phyloP scores from a whole-genome alignment of 768 basidiomycete genomes.

The Cantharellus anzutake region DNA sequence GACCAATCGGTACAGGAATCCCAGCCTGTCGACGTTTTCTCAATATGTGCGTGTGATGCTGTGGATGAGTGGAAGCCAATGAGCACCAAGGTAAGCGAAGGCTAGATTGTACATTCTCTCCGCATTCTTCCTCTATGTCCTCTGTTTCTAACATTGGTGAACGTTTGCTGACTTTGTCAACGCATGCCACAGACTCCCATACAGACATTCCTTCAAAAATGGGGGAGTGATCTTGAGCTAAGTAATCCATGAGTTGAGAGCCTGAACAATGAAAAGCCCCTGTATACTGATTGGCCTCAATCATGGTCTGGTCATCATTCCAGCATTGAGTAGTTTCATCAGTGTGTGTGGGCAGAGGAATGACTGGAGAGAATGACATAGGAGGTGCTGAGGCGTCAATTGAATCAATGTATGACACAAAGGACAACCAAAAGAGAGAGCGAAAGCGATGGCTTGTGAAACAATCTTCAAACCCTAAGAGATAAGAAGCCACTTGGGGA shows the following conservation, averaged over 20 bases:
- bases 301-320: background rate
- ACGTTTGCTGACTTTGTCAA: background rate
- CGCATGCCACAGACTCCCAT: background rate
- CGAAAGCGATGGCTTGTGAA: constrained; percentile 21
- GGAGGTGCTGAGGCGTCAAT: background rate
- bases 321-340: background rate
- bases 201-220: background rate
- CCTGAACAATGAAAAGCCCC: background rate
- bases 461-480: constrained; percentile 20
- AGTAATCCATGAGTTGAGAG: constrained; percentile 7
- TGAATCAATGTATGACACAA: constrained; percentile 15
- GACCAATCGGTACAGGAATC: constrained; percentile 21
- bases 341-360: background rate
- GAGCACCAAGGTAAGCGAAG: constrained; percentile 6
- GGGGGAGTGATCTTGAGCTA: constrained; percentile 10
- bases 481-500: constrained; percentile 21
- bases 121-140: constrained; percentile 10
- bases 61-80: constrained; percentile 10
- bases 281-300: background rate
- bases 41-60: constrained; percentile 12
- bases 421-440: constrained; percentile 20
- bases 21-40: background rate
- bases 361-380: background rate
- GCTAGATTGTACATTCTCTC: constrained; percentile 4
- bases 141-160: background rate